Conservation (phyloP, 352 stramenopile genomes). For the Phytophthora ohioensis region DNA sequence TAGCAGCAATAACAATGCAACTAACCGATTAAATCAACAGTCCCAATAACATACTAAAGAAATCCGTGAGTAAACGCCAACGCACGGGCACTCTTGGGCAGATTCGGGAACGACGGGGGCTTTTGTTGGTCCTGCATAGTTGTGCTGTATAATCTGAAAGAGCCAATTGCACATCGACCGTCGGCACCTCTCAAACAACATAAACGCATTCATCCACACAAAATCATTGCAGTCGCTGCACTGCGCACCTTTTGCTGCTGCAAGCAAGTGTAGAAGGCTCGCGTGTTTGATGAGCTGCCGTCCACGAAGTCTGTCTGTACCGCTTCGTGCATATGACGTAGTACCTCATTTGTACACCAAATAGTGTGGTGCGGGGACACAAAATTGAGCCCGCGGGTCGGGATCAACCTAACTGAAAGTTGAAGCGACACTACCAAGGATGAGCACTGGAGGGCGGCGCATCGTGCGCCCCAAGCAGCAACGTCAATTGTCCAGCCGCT, state of each 20-base stretch:
- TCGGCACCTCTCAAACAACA: neutral
- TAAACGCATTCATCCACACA: neutral
- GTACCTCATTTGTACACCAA: neutral
- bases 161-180: neutral
- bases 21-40: neutral
- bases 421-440: constrained; percentile 18
- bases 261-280: neutral
- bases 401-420: constrained; percentile 7
- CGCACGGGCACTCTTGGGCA: constrained; percentile 73
- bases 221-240: neutral
- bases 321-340: neutral
- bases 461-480: constrained; percentile 23
- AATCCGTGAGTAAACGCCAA: neutral
- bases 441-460: constrained; percentile 7
- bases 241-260: constrained; percentile 1
- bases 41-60: too few relatives aligned
- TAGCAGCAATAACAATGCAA: constrained; percentile 3
- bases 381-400: too few relatives aligned
- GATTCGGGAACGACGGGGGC: constrained; percentile 51
- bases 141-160: neutral
- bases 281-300: constrained; percentile 9
- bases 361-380: neutral
- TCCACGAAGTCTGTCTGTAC: constrained; percentile 17
- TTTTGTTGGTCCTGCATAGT: constrained; percentile 37
- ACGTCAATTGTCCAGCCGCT: constrained; percentile 20